Evolutionary conservation across 2,329 filamentous ascomycete species (phyloP), one percentile per base, ranked within the genome.

Genomic region (Aspergillus ochraceoroseus): DNA sequence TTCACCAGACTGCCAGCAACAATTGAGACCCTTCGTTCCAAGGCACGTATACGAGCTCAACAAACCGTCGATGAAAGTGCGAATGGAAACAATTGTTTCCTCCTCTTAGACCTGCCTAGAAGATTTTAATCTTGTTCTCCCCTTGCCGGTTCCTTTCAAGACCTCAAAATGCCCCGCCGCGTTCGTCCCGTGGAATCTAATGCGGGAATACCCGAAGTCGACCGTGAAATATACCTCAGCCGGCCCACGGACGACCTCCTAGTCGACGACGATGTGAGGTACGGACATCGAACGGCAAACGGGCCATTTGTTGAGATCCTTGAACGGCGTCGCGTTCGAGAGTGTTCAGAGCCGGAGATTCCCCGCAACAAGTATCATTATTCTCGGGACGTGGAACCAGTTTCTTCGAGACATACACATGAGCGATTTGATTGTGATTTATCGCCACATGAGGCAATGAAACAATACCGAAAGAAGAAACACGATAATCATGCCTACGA

Each of bases 271-370:
- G 61, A 63, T 9, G 26, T 53, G 12, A 49, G 25, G 7, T 41
- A 63, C 22, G 48, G 47, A 27, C 56, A 53, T 23, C 58, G 56
- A 18, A 47, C 49, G 25, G 54, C 56, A 57, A 71, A 48, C 59
- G 73, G 52, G 2, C 48, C 45, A 52, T 67, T 48, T 39, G 73
- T 59, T 60, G 76, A 55, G 54, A 59, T 61, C 19, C 55, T 62
- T n/a, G 62, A 64, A 25, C 59, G 63, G 11, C 52, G 65, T 36
- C 66, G 68, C 13, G 55, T 68, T 7, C 64, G 67, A 26, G 67
- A 68, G 11, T 54, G 53, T 5, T 48, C 55, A 7, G 52, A 50
- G 7, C 59, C 62, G 13, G 63, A 66, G 15, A 60, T 66, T 31
- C 42, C 65, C 2, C 42, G 35, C 37, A 57, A 56, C 20, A 55